phyloP scores from a whole-genome alignment of 768 basidiomycete genomes.

The Pleurotus ostreatus region DNA sequence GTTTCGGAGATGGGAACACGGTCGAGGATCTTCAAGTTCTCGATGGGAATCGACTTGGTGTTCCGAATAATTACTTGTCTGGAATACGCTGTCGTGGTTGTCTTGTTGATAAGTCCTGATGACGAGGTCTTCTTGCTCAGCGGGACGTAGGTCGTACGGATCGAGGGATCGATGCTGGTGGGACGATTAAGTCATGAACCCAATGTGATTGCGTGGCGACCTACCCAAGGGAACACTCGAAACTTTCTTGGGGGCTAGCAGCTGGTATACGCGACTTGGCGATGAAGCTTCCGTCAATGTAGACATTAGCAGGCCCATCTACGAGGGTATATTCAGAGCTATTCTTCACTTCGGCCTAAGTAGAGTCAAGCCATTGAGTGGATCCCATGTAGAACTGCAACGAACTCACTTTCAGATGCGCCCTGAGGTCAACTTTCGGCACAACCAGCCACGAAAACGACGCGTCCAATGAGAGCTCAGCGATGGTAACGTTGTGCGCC shows the following conservation, averaged over 20 bases:
- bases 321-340: conserved; percentile 34
- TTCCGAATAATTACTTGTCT: background rate
- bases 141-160: conserved; percentile 3
- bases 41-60: background rate
- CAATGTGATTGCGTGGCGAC: background rate
- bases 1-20: conserved; percentile 1
- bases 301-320: conserved; percentile 30
- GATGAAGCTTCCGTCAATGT: conserved; percentile 39
- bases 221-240: conserved; percentile 37
- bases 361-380: background rate
- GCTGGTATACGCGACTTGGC: conserved; percentile 27
- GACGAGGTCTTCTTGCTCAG: conserved; percentile 21
- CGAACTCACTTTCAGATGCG: conserved; percentile 19
- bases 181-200: too few relatives aligned
- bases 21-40: conserved; percentile 4
- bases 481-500: conserved; percentile 24
- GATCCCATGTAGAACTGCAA: background rate
- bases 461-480: conserved; percentile 17
- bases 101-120: conserved; percentile 31
- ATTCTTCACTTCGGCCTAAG: conserved; percentile 20
- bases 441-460: conserved; percentile 24
- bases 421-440: conserved; percentile 21
- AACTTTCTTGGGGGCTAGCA: conserved; percentile 35
- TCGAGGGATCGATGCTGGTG: background rate
- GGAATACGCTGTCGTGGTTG: conserved; percentile 10